Evolutionary conservation across 148 eudicot species (phyloP).

Genomic region (Nyssa sinensis): DNA sequence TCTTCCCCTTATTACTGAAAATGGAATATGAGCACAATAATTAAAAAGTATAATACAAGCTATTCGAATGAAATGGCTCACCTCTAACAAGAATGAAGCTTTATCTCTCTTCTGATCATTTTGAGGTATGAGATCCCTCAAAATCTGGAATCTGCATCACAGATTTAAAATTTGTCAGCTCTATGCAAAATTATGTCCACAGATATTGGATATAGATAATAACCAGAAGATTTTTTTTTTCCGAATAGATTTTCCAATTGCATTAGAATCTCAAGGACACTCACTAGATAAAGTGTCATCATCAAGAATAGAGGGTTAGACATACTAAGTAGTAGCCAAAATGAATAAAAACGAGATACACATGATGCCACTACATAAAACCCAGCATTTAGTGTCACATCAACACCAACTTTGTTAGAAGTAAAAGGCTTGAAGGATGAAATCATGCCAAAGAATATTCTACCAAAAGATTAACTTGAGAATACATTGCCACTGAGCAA

Average conservation of each 20-base stretch:
- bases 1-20: background rate
- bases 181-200: background rate
- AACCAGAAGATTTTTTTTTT: background rate
- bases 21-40: background rate
- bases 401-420: too few relatives aligned
- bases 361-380: too few relatives aligned
- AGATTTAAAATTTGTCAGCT: conserved; percentile 10
- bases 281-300: too few relatives aligned
- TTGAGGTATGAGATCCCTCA: conserved; percentile 84
- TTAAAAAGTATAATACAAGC: background rate
- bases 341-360: too few relatives aligned
- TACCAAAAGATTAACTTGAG: too few relatives aligned
- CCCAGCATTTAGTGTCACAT: too few relatives aligned
- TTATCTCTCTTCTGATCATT: conserved; percentile 94
- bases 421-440: too few relatives aligned
- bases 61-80: conserved; percentile 23
- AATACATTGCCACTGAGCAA: background rate
- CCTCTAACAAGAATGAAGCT: conserved; percentile 95
- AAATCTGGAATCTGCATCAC: conserved; percentile 73
- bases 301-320: too few relatives aligned
- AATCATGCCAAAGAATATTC: too few relatives aligned
- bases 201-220: background rate
- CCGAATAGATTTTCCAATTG: background rate
- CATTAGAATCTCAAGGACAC: too few relatives aligned
- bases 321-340: too few relatives aligned